phyloP scores from a whole-genome alignment of 179 eudicot genomes.

The Beta lomatogona region DNA sequence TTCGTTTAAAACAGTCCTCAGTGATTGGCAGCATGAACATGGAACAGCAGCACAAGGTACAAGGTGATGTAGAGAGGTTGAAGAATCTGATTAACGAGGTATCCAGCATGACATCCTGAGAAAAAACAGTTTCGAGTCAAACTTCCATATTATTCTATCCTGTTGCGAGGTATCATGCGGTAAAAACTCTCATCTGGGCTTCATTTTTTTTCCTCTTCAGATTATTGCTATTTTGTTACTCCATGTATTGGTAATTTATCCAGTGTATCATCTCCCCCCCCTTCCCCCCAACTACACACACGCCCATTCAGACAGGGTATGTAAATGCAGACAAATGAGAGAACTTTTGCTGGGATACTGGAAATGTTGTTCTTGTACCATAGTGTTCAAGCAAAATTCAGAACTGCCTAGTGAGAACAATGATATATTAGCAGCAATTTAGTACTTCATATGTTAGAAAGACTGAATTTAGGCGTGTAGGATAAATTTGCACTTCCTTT shows the following conservation, averaged over 20 bases:
- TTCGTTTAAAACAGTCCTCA: constrained; percentile 48
- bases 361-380: not conserved
- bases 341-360: not conserved
- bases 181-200: not conserved
- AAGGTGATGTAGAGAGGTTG: constrained; percentile 47
- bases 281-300: not conserved
- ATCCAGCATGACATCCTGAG: constrained; percentile 16
- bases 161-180: constrained; percentile 1
- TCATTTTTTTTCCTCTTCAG: not conserved
- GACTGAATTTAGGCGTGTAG: no score
- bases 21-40: constrained; percentile 49
- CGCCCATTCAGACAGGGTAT: no score
- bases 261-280: not conserved
- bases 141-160: not conserved
- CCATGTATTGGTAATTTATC: not conserved
- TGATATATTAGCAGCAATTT: no score
- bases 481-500: no score
- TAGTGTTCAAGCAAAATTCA: no score
- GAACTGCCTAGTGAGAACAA: no score
- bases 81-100: constrained; percentile 34
- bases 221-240: not conserved
- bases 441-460: no score
- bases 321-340: not conserved
- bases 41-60: constrained; percentile 54
- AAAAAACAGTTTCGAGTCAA: constrained; percentile 4